These are phyloP conservation scores for Eucalyptus polybractea DNA, from an alignment of 345 rosid genomes.

Conservation along the genomic window DNA sequence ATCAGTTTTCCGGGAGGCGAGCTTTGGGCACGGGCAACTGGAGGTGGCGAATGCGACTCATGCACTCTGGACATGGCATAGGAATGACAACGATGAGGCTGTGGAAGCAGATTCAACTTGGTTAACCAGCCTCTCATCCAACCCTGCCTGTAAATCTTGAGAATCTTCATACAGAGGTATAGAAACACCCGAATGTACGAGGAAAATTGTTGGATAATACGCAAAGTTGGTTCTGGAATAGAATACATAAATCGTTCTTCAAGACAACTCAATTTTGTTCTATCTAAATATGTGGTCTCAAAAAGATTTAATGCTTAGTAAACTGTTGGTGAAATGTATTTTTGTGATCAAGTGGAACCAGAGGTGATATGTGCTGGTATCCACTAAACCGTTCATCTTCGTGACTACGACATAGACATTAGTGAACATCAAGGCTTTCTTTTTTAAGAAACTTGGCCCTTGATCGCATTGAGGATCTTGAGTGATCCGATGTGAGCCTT, in stretches of 20 bases:
- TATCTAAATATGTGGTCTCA: background rate
- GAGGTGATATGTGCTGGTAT: background rate
- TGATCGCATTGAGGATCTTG: background rate
- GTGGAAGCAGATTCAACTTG: slow-evolving; percentile 35
- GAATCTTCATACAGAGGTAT: background rate
- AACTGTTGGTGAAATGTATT: background rate
- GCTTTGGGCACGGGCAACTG: slow-evolving; percentile 70
- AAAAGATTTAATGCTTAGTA: background rate
- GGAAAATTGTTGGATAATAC: background rate
- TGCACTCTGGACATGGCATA: slow-evolving; percentile 64
- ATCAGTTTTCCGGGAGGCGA: slow-evolving; percentile 64
- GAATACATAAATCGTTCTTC: background rate
- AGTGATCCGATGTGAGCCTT: background rate
- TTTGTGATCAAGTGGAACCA: background rate
- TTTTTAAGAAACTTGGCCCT: background rate
- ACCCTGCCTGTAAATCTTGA: slow-evolving; percentile 24
- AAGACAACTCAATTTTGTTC: background rate
- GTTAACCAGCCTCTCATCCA: slow-evolving; percentile 32
- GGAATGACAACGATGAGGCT: slow-evolving; percentile 41
- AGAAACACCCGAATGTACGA: background rate
- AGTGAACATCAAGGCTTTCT: background rate
- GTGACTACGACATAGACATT: background rate
- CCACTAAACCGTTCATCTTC: background rate
- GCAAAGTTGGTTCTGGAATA: background rate
- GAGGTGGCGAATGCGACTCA: slow-evolving; percentile 56